These are phyloP conservation scores for Astrocystis sublimbata DNA, from an alignment of 495 filamentous ascomycete species.

Conservation along the genomic window DNA sequence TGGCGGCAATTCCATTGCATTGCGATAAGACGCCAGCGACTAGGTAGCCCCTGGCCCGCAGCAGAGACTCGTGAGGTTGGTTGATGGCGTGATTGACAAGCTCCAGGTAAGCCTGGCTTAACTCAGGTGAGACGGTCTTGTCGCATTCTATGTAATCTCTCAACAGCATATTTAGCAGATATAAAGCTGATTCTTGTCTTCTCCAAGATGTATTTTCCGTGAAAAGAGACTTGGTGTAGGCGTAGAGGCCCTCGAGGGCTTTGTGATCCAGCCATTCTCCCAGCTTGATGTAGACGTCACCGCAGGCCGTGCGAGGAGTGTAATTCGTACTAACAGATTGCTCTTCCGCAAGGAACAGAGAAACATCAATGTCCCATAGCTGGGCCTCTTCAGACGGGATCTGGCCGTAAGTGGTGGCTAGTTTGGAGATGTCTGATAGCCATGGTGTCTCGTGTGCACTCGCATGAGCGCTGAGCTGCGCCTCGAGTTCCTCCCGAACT, in stretches of 20 bases:
- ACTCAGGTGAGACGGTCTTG: constrained; percentile 62
- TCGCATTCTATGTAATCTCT: constrained; percentile 77
- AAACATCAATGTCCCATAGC: constrained; percentile 94
- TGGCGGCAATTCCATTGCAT: constrained; percentile 51
- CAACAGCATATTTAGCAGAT: constrained; percentile 75
- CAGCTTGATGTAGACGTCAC: constrained; percentile 88
- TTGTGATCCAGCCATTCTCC: constrained; percentile 79
- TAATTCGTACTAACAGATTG: constrained; percentile 96
- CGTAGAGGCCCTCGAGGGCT: constrained; percentile 71
- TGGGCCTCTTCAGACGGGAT: constrained; percentile 91
- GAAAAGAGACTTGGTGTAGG: constrained; percentile 70
- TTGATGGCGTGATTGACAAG: constrained; percentile 75
- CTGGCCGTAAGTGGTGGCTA: constrained; percentile 83
- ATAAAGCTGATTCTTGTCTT: constrained; percentile 76
- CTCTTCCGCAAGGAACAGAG: constrained; percentile 92
- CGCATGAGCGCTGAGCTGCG: constrained; percentile 61
- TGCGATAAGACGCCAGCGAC: constrained; percentile 72
- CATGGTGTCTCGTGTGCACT: constrained; percentile 63
- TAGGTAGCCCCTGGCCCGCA: constrained; percentile 82
- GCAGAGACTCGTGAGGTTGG: constrained; percentile 61
- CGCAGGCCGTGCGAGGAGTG: constrained; percentile 86
- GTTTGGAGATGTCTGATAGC: constrained; percentile 78
- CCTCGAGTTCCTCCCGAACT: constrained; percentile 80
- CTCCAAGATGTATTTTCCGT: constrained; percentile 58
- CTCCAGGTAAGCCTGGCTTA: constrained; percentile 70